A percentile compares a stretch with the other conserved stretches of the same genome.
Conservation (phyloP, 2,329 filamentous ascomycete genomes). For the Drechslerella dactyloides region DNA sequence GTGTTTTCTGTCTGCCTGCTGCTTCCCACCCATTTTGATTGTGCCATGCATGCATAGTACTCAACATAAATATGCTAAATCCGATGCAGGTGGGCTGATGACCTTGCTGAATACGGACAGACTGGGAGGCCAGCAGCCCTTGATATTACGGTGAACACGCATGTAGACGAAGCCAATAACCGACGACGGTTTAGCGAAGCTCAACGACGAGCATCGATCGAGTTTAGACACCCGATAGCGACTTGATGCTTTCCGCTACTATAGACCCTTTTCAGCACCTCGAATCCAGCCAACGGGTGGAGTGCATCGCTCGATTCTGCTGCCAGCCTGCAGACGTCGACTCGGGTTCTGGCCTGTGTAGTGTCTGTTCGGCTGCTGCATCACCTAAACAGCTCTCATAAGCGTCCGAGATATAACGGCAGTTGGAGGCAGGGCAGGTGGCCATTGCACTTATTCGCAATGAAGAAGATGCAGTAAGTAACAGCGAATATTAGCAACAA, state of each 20-base stretch:
- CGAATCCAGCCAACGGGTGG: constrained; percentile 6
- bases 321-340: constrained; percentile 9
- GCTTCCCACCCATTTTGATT: neutral
- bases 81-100: constrained; percentile 6
- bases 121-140: constrained; percentile 16
- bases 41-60: constrained; percentile 8
- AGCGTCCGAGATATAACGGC: constrained; percentile 32
- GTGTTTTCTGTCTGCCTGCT: neutral
- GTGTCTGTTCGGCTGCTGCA: constrained; percentile 10
- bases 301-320: constrained; percentile 1
- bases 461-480: neutral
- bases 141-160: constrained; percentile 32
- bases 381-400: constrained; percentile 21
- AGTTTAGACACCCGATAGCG: constrained; percentile 25
- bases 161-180: constrained; percentile 32
- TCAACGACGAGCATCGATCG: constrained; percentile 12
- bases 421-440: constrained; percentile 21
- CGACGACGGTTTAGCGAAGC: constrained; percentile 23
- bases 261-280: constrained; percentile 5
- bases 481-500: neutral
- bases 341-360: constrained; percentile 6
- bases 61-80: constrained; percentile 4
- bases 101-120: constrained; percentile 14
- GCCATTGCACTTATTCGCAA: constrained; percentile 1
- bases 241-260: constrained; percentile 12